Evolutionary conservation across 192 early-diverging fungal species (phyloP).

Genomic region (Coemansia sp.): DNA sequence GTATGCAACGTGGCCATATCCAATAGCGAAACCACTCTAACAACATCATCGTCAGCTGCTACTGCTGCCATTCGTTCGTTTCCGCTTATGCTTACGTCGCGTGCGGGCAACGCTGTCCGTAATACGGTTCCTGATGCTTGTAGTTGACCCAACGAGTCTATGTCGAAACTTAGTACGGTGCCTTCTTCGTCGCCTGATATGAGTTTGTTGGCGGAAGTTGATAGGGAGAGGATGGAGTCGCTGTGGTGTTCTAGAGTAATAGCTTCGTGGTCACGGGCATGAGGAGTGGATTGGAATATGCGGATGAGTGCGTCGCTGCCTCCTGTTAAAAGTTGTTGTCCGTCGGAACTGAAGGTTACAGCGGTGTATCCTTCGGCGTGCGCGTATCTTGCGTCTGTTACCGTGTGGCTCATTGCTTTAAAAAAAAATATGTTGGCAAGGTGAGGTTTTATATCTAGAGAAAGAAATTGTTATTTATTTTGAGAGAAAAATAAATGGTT

Average conservation of each 20-base stretch:
- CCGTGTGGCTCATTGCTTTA: slow-evolving; percentile 13
- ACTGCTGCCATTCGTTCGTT: slow-evolving; percentile 47
- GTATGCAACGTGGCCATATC: slow-evolving; percentile 43
- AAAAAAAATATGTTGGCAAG: too few relatives aligned
- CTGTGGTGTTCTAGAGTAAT: slow-evolving; percentile 49
- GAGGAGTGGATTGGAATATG: slow-evolving; percentile 30
- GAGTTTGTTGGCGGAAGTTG: slow-evolving; percentile 33
- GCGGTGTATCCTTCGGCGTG: slow-evolving; percentile 54
- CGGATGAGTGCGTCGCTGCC: slow-evolving; percentile 51
- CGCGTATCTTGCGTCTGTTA: slow-evolving; percentile 39
- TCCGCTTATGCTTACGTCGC: slow-evolving; percentile 50
- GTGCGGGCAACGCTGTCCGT: slow-evolving; percentile 43
- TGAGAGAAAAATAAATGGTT: not conserved
- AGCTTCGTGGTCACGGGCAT: slow-evolving; percentile 46
- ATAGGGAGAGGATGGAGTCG: slow-evolving; percentile 35
- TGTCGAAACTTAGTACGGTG: slow-evolving; percentile 38
- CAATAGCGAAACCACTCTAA: slow-evolving; percentile 41
- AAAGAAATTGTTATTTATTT: not conserved
- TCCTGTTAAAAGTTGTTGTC: slow-evolving; percentile 42
- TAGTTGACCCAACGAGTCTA: slow-evolving; percentile 9
- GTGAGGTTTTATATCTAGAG: too few relatives aligned
- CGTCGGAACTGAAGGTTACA: slow-evolving; percentile 30
- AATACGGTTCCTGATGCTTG: slow-evolving; percentile 43
- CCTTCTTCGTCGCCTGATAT: slow-evolving; percentile 51
- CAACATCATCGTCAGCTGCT: slow-evolving; percentile 46